Conservation (phyloP, 176 grass and related monocot genomes). For the Thinopyrum elongatum region DNA sequence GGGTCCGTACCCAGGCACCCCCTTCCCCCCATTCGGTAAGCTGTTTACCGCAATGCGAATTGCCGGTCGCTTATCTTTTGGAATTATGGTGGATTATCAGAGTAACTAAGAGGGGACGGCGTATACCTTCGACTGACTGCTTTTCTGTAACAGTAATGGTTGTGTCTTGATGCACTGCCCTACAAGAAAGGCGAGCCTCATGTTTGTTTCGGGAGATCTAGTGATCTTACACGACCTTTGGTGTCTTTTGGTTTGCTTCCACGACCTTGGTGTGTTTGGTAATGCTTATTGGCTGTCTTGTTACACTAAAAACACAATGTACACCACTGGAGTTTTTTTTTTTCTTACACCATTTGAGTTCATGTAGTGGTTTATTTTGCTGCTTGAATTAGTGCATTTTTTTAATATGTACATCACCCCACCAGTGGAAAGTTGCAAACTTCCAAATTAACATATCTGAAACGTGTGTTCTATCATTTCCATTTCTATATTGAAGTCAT, state of each 20-base stretch:
- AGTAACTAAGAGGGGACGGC: not conserved
- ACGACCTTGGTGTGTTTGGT: constrained; percentile 19
- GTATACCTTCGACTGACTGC: not conserved
- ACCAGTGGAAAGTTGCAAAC: constrained; percentile 36
- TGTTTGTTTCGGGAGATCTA: constrained; percentile 39
- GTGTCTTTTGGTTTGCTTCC: constrained; percentile 14
- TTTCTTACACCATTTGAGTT: not conserved
- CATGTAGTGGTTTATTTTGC: constrained; percentile 1
- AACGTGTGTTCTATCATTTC: constrained; percentile 32
- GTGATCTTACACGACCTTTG: constrained; percentile 19
- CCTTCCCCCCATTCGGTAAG: not conserved
- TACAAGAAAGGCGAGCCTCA: constrained; percentile 24
- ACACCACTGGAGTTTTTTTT: not conserved
- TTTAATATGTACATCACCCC: constrained; percentile 16
- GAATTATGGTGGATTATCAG: not conserved
- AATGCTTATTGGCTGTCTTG: not conserved
- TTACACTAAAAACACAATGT: constrained; percentile 21
- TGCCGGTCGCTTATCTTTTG: not conserved
- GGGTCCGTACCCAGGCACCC: not conserved
- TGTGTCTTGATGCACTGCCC: constrained; percentile 27
- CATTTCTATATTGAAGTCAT: not conserved
- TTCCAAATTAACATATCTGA: not conserved
- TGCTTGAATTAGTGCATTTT: constrained; percentile 18
- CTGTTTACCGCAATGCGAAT: not conserved
- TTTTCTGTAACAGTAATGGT: constrained; percentile 44